Conservation (phyloP, 176 grass and related monocot species). For the Avena atlantica region DNA sequence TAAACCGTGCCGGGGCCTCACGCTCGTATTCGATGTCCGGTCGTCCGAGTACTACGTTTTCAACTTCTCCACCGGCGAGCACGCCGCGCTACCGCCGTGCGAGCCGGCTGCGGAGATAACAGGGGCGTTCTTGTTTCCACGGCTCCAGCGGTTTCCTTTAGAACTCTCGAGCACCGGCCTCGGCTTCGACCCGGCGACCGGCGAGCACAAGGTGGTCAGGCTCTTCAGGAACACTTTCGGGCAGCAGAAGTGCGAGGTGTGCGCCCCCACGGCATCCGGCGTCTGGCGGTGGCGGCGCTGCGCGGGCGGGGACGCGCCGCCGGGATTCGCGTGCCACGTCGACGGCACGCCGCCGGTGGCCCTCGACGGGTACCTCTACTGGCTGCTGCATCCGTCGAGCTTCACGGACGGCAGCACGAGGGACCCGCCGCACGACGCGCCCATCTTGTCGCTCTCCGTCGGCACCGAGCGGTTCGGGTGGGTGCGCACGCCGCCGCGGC, state of each 20-base stretch:
- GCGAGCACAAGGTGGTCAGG: constrained; percentile 40
- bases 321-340: neutral
- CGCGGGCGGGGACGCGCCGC: constrained; percentile 6
- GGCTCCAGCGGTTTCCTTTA: neutral
- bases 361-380: constrained; percentile 26
- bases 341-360: constrained; percentile 7
- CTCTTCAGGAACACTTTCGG: constrained; percentile 19
- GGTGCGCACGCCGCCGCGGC: constrained; percentile 2
- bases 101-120: neutral
- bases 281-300: constrained; percentile 7
- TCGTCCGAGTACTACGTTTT: constrained; percentile 5
- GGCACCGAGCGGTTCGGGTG: constrained; percentile 23
- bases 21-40: constrained; percentile 7
- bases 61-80: constrained; percentile 42
- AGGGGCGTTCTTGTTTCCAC: neutral
- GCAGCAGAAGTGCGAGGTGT: constrained; percentile 19
- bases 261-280: neutral
- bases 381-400: neutral
- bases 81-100: constrained; percentile 9
- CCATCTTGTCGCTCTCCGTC: constrained; percentile 24
- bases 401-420: neutral
- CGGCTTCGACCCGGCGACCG: constrained; percentile 16
- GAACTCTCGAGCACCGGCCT: constrained; percentile 30
- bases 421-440: neutral
- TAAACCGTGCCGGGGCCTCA: constrained; percentile 26